Percentiles rank a stretch among this genome's conserved stretches.
Conservation (phyloP, 1,139 yeast species). For the Yamadazyma atmosphaerica region DNA sequence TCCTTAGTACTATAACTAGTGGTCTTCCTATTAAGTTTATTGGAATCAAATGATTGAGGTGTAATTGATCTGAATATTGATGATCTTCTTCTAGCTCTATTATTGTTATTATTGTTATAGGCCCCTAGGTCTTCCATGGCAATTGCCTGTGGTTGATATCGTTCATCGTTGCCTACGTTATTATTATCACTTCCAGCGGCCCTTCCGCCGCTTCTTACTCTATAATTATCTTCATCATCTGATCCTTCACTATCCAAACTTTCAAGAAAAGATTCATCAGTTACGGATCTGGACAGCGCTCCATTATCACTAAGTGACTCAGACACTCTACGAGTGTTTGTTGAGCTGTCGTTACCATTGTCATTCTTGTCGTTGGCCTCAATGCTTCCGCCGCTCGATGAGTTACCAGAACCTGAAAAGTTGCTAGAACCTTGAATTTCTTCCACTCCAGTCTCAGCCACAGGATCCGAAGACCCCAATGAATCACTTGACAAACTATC, state of each 20-base stretch:
- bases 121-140: slow-evolving; percentile 6
- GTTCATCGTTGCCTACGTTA: slow-evolving; percentile 3
- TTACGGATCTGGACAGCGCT: too few species aligned
- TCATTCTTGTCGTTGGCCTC: background rate
- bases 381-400: too few species aligned
- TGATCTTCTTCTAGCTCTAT: slow-evolving; percentile 8
- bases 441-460: too few species aligned
- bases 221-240: slow-evolving; percentile 1
- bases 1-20: slow-evolving; percentile 28
- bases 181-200: slow-evolving; percentile 1
- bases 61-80: slow-evolving; percentile 14
- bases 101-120: background rate
- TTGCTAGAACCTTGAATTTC: too few species aligned
- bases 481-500: too few species aligned
- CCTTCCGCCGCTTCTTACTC: background rate
- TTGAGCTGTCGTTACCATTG: background rate
- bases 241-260: slow-evolving; percentile 11
- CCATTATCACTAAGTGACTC: background rate
- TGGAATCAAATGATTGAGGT: slow-evolving; percentile 16
- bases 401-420: too few species aligned
- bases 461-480: too few species aligned
- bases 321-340: too few species aligned
- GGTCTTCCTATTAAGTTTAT: slow-evolving; percentile 12
- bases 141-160: slow-evolving; percentile 5
- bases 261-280: slow-evolving; percentile 1